These are phyloP conservation scores for Penicillium subrubescens DNA, from an alignment of 495 filamentous ascomycete species.

Conservation along the genomic window DNA sequence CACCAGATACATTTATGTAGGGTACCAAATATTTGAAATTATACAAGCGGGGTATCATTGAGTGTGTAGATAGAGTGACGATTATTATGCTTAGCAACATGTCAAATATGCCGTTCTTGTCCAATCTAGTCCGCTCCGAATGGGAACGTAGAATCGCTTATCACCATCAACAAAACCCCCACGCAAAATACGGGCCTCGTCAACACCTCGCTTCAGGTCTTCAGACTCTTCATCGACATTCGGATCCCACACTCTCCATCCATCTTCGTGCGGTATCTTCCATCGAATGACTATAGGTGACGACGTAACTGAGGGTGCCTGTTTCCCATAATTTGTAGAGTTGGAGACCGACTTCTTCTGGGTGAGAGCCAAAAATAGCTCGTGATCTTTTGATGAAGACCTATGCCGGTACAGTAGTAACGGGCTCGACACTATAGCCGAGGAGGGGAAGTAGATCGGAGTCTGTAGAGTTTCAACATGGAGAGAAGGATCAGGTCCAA, in stretches of 20 bases:
- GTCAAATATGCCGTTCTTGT: neutral
- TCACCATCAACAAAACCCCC: slow-evolving; percentile 5
- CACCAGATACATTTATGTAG: neutral
- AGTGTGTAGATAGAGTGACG: no score
- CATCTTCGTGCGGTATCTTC: neutral
- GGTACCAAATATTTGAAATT: neutral
- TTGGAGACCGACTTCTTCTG: neutral
- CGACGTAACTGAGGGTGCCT: neutral
- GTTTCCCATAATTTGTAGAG: neutral
- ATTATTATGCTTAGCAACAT: neutral
- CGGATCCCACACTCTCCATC: neutral
- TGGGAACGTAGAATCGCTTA: neutral
- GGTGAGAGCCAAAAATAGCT: neutral
- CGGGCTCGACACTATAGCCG: neutral
- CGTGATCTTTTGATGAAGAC: neutral
- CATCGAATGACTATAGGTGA: neutral
- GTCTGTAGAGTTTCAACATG: neutral
- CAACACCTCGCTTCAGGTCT: slow-evolving; percentile 5
- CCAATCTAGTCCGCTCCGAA: slow-evolving; percentile 4
- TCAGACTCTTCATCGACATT: neutral
- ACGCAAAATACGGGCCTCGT: neutral
- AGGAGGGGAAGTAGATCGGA: neutral
- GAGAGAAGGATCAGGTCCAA: neutral
- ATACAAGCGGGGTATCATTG: no score
- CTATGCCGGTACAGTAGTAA: neutral